Evolutionary conservation across 2,329 filamentous ascomycete genomes (phyloP).

Genomic region (Penicillium expansum): DNA sequence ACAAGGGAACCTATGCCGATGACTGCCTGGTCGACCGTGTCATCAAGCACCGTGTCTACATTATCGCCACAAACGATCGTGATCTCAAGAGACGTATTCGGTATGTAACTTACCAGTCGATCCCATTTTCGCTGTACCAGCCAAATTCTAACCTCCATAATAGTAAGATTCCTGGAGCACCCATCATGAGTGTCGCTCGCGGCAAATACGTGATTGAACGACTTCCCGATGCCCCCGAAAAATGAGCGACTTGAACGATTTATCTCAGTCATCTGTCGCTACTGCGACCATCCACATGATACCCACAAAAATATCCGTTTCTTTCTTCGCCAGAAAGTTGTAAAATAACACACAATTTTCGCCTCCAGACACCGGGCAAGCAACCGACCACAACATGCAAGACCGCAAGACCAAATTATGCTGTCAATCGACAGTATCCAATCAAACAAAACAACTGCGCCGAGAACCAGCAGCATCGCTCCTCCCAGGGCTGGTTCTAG

Average conservation of each 20-base stretch:
- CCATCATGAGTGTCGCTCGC: slow-evolving; percentile 72
- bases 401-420: background rate
- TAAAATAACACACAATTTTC: background rate
- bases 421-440: background rate
- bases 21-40: slow-evolving; percentile 77
- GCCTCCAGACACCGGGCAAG: background rate
- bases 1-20: slow-evolving; percentile 85
- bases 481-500: background rate
- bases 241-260: slow-evolving; percentile 28
- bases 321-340: background rate
- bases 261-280: background rate
- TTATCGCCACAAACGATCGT: slow-evolving; percentile 68
- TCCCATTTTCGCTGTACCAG: background rate
- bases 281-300: slow-evolving; percentile 1
- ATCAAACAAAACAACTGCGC: background rate
- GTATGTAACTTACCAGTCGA: slow-evolving; percentile 10
- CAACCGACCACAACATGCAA: background rate
- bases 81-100: slow-evolving; percentile 78
- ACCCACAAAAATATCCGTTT: slow-evolving; percentile 5
- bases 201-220: slow-evolving; percentile 95
- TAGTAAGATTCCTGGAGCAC: slow-evolving; percentile 68
- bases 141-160: slow-evolving; percentile 6
- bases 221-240: slow-evolving; percentile 75
- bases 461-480: background rate
- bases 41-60: slow-evolving; percentile 71